phyloP scores from a whole-genome alignment of 192 early-diverging fungal species.

The Umbelopsis sp. region DNA sequence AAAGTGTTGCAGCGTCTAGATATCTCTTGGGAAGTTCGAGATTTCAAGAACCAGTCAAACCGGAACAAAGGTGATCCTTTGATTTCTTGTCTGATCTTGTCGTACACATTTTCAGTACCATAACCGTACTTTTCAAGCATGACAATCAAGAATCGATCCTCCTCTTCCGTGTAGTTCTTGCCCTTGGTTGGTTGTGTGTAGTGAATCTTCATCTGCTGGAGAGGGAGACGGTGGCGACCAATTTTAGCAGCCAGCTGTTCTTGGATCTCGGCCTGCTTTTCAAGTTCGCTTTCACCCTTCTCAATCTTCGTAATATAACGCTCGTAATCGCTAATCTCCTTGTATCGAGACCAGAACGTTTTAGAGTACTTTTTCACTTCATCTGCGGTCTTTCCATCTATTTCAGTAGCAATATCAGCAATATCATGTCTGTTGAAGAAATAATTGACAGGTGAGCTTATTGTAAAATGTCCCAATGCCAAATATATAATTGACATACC shows the following conservation, averaged over 20 bases:
- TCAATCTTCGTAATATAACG: conserved; percentile 84
- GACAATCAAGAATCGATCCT: conserved; percentile 96
- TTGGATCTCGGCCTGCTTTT: conserved; percentile 81
- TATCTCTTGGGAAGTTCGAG: conserved; percentile 85
- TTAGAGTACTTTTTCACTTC: conserved; percentile 85
- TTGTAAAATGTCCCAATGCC: not conserved
- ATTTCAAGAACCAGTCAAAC: conserved; percentile 99
- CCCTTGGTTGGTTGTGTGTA: conserved; percentile 87
- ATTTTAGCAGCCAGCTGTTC: conserved; percentile 80
- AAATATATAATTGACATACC: conserved; percentile 37
- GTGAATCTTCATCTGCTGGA: conserved; percentile 87
- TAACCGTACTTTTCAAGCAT: conserved; percentile 87
- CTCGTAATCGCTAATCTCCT: conserved; percentile 89
- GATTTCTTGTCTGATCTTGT: conserved; percentile 87
- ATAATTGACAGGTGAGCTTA: not conserved
- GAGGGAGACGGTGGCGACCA: conserved; percentile 69
- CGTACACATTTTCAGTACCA: conserved; percentile 90
- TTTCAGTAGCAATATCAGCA: conserved; percentile 75
- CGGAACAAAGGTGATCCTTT: conserved; percentile 81
- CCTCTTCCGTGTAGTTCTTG: conserved; percentile 93
- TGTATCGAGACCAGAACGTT: conserved; percentile 88
- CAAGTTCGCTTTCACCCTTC: conserved; percentile 83
- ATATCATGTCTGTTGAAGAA: conserved; percentile 58
- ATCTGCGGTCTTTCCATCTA: conserved; percentile 88
- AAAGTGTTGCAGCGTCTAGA: conserved; percentile 83